phyloP scores from a whole-genome alignment of 106 monocot species.

The Allium fistulosum region DNA sequence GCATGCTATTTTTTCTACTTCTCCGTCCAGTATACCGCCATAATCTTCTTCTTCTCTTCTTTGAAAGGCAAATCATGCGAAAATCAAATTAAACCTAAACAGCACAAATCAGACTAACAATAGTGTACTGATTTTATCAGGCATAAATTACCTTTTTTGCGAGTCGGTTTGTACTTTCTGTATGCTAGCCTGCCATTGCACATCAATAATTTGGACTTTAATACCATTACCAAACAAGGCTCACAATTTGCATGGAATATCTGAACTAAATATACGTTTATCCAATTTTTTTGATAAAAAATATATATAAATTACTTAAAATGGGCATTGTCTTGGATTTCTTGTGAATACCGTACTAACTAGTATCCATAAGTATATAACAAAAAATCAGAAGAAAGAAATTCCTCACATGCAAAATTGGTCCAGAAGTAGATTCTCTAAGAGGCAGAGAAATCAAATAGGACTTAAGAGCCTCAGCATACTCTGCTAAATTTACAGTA shows the following conservation, averaged over 20 bases:
- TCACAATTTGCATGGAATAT: conserved; percentile 5
- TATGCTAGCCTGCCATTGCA: conserved; percentile 60
- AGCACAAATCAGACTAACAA: not conserved
- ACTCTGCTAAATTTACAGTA: conserved; percentile 55
- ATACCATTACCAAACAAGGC: not conserved
- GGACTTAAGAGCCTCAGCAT: conserved; percentile 61
- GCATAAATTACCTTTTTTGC: conserved; percentile 47
- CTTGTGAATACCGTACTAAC: not conserved
- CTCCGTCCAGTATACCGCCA: conserved; percentile 13
- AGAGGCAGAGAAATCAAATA: conserved; percentile 59
- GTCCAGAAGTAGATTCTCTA: conserved; percentile 42
- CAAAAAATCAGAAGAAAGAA: conserved; percentile 1
- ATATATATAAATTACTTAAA: not conserved
- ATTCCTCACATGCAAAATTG: conserved; percentile 73
- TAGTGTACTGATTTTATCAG: not conserved
- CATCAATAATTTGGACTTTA: not conserved
- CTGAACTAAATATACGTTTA: not conserved
- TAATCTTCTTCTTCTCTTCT: conserved; percentile 40
- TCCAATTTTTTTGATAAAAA: not conserved
- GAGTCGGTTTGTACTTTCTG: conserved; percentile 58
- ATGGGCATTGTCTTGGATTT: conserved; percentile 15
- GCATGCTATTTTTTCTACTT: conserved; percentile 28
- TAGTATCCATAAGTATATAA: conserved; percentile 8
- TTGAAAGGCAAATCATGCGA: not conserved
- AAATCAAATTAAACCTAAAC: not conserved